Conservation (phyloP, 768 basidiomycete species). For the Boletus rubroflammeus region DNA sequence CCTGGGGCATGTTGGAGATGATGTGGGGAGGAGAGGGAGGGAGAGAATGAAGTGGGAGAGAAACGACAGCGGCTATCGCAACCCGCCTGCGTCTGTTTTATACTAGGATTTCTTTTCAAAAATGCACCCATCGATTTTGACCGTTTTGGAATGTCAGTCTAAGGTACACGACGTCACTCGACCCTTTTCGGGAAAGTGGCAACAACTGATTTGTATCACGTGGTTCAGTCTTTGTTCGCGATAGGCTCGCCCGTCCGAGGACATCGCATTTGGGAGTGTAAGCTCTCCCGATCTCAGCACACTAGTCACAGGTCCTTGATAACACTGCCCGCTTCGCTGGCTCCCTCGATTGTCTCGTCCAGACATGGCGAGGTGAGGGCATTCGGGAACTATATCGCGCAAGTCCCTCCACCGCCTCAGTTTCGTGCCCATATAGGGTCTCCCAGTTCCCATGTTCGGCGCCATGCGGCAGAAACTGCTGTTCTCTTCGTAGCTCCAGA, state of each 20-base stretch:
- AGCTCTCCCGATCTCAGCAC: constrained; percentile 6
- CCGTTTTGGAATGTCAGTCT: constrained; percentile 20
- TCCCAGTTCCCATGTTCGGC: constrained; percentile 82
- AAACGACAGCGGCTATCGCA: background rate
- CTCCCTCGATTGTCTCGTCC: constrained; percentile 56
- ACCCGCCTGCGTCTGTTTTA: constrained; percentile 16
- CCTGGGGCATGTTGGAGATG: constrained; percentile 44
- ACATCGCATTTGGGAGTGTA: constrained; percentile 49
- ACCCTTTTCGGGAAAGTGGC: constrained; percentile 2
- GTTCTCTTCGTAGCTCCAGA: constrained; percentile 75
- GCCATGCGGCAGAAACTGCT: constrained; percentile 88
- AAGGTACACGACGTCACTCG: constrained; percentile 27
- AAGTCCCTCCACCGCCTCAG: constrained; percentile 21
- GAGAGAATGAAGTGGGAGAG: constrained; percentile 3
- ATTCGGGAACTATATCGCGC: constrained; percentile 52
- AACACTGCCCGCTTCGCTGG: constrained; percentile 51
- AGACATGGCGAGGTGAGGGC: constrained; percentile 58
- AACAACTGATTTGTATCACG: constrained; percentile 5
- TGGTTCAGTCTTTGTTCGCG: background rate
- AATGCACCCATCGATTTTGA: background rate
- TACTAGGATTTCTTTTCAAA: constrained; percentile 13
- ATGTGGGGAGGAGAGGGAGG: background rate
- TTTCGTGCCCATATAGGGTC: constrained; percentile 46
- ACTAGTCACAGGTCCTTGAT: constrained; percentile 81
- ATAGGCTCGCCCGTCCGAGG: too few species aligned